These are phyloP conservation scores for Discostella pseudostelligera DNA, from an alignment of 108 stramenopile species.

Conservation along the genomic window DNA sequence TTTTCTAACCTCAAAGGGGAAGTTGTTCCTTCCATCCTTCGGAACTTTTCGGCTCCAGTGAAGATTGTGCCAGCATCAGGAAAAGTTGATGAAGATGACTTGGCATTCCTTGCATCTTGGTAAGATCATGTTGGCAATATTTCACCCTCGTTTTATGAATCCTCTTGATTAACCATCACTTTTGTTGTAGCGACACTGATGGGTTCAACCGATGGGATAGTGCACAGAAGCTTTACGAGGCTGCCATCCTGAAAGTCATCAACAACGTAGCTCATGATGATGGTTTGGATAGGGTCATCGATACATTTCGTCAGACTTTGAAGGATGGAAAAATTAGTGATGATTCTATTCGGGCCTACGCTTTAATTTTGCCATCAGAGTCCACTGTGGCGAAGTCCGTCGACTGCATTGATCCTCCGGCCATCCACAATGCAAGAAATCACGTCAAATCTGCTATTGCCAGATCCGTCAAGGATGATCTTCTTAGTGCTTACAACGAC, in stretches of 20 bases:
- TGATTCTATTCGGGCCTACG: conserved; percentile 80
- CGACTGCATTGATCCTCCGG: conserved; percentile 71
- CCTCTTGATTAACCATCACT: neutral
- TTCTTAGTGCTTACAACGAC: conserved; percentile 60
- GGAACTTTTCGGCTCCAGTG: conserved; percentile 76
- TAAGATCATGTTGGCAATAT: neutral
- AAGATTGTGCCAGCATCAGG: conserved; percentile 49
- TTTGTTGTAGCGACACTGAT: conserved; percentile 71
- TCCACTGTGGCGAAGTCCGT: conserved; percentile 72
- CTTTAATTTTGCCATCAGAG: conserved; percentile 80
- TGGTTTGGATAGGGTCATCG: conserved; percentile 49
- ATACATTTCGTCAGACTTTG: conserved; percentile 65
- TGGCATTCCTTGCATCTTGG: conserved; percentile 78
- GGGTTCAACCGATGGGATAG: conserved; percentile 94
- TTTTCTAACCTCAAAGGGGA: conserved; percentile 44
- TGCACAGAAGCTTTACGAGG: conserved; percentile 64
- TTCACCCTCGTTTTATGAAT: neutral
- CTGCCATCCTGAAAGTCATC: conserved; percentile 64
- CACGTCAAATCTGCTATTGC: conserved; percentile 70
- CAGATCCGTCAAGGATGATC: conserved; percentile 54
- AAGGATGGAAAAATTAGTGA: conserved; percentile 50
- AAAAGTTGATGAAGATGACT: conserved; percentile 54
- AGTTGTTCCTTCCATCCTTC: conserved; percentile 62
- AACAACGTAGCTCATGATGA: conserved; percentile 21
- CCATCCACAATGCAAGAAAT: conserved; percentile 64